Conservation (phyloP, 306 rosid genomes). For the Acacia crassicarpa region DNA sequence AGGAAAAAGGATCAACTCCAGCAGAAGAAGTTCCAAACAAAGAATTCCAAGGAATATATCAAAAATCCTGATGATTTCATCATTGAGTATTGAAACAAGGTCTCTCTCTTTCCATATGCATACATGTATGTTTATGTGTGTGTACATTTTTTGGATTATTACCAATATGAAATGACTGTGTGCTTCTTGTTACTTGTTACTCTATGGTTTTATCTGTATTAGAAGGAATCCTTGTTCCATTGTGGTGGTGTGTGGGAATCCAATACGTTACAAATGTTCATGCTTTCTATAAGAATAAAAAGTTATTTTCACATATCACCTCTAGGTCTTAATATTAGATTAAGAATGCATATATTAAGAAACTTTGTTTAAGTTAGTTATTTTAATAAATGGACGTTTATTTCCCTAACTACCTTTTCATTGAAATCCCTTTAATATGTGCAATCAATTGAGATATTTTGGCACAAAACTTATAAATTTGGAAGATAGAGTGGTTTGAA, state of each 20-base stretch:
- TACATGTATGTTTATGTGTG: background rate
- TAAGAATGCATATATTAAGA: too few relatives aligned
- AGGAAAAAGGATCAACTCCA: slow-evolving; percentile 34
- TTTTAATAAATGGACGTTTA: too few relatives aligned
- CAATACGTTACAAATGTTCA: background rate
- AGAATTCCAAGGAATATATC: slow-evolving; percentile 43
- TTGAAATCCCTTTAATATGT: too few relatives aligned
- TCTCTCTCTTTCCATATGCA: slow-evolving; percentile 12
- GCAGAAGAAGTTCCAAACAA: slow-evolving; percentile 17
- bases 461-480: too few relatives aligned
- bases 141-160: background rate
- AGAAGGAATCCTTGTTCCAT: background rate
- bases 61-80: slow-evolving; percentile 84
- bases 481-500: too few relatives aligned
- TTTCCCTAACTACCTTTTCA: too few relatives aligned
- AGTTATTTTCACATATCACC: background rate
- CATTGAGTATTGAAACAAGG: slow-evolving; percentile 63
- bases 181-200: background rate
- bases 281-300: background rate
- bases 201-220: background rate
- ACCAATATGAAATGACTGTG: background rate
- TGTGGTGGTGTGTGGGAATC: background rate
- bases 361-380: too few relatives aligned
- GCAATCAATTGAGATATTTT: too few relatives aligned
- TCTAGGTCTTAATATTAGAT: too few relatives aligned